A percentile compares a stretch with the other conserved stretches of the same genome.
These are phyloP conservation scores for Zostera marina DNA, from an alignment of 116 monocot species.

Conservation along the genomic window DNA sequence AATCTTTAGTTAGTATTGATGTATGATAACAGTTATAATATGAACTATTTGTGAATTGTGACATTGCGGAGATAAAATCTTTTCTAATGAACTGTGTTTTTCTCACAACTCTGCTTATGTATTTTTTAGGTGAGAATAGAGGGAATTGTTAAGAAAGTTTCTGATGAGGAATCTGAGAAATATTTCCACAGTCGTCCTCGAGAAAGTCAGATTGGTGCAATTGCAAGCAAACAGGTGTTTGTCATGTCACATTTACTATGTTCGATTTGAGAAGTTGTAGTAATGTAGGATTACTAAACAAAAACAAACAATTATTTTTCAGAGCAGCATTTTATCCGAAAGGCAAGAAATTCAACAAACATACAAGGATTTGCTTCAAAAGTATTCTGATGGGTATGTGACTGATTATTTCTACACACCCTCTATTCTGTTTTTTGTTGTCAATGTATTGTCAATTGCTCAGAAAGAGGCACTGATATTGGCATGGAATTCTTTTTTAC, in stretches of 20 bases:
- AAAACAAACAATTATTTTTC: constrained; percentile 2
- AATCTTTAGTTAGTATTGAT: no score
- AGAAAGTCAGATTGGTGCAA: constrained; percentile 91
- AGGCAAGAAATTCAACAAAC: constrained; percentile 54
- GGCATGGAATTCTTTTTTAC: background rate
- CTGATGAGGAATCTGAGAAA: constrained; percentile 73
- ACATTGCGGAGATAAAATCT: no score
- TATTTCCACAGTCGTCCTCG: constrained; percentile 91
- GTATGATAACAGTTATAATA: no score
- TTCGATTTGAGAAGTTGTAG: background rate
- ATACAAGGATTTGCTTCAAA: constrained; percentile 49
- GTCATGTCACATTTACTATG: background rate
- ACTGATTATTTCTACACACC: background rate
- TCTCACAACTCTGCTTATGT: background rate
- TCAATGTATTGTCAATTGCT: background rate
- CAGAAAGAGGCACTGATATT: background rate
- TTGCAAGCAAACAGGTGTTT: constrained; percentile 72
- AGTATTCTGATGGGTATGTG: constrained; percentile 68
- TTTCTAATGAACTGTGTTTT: no score
- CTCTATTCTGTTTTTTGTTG: no score
- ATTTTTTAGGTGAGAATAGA: constrained; percentile 79
- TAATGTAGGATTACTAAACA: background rate
- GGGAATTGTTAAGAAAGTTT: constrained; percentile 61
- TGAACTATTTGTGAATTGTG: no score
- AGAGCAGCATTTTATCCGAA: constrained; percentile 59